Evolutionary conservation across 2,329 filamentous ascomycete species (phyloP), one percentile per base, ranked within the genome.

Genomic region (Aspergillus fumigatus): DNA sequence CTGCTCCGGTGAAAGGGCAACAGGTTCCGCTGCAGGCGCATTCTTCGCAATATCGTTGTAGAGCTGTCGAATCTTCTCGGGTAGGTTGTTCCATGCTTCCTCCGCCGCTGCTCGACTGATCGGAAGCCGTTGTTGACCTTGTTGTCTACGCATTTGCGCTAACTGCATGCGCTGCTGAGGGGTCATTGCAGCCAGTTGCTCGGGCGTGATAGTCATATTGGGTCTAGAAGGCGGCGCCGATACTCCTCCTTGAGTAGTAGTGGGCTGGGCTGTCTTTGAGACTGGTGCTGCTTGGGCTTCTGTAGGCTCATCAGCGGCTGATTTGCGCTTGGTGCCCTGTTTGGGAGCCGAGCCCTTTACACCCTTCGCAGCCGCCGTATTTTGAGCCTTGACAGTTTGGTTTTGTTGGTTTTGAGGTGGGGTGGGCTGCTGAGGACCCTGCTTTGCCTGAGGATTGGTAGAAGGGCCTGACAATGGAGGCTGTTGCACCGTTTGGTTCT

Each of bases 251-350:
- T 67, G 62, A 48, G 59, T 43, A 35, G 61, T 25, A 5, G 60
- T 55, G 45, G 64, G 61, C 45, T 70, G 68, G 23, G 57, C 58
- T 35, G 67, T 57, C 41, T 66, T 63, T 47, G 73, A 67, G 2
- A 62, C 43, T 55, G 74, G 73, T 7, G 73, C 73, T 58, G 75
- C 71, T 48, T 73, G 73, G 32, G 71, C 63, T 54, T 79, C 78
- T 38, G 74, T 64, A n/a, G 73, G 66, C 62, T 82, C 79, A 61
- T 82, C 79, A 54, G 70, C 73, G 54, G 66, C 73, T 3, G 74
- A 65, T 57, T 80, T 75, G 59, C 80, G 80, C 56, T 74, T 76
- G 14, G 71, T 61, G n/a, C 67, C 56, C 53, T 70, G 67, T 60
- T 73, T 73, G 40, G 64, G 52, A 51, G 67, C 45, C 48, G 70